A percentile compares a stretch with the other conserved stretches of the same genome.
These are phyloP conservation scores for Mucor indicus DNA, from an alignment of 371 early-diverging fungal genomes.

Conservation along the genomic window DNA sequence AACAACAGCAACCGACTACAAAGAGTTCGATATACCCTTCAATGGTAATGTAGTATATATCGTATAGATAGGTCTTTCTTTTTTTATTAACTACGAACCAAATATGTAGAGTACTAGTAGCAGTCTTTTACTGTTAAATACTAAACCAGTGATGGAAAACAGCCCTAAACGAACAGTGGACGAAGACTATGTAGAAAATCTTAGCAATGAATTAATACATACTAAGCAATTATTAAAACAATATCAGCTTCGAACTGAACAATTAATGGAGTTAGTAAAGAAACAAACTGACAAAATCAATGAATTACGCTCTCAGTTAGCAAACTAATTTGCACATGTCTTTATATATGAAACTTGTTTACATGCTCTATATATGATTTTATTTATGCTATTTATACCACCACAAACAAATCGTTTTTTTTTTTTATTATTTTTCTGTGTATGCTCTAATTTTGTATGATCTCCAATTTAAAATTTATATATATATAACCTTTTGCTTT, in stretches of 20 bases:
- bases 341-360: neutral
- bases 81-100: conserved; percentile 1
- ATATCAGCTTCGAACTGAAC: conserved; percentile 23
- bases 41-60: conserved; percentile 4
- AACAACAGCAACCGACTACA: neutral
- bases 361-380: too few relatives aligned
- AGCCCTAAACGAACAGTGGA: too few relatives aligned
- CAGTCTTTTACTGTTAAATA: conserved; percentile 4
- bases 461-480: too few relatives aligned
- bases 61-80: neutral
- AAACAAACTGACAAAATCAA: conserved; percentile 21
- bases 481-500: too few relatives aligned
- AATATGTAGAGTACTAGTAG: neutral
- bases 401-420: too few relatives aligned
- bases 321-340: neutral
- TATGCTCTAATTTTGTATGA: too few relatives aligned
- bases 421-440: too few relatives aligned
- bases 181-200: conserved; percentile 19
- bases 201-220: conserved; percentile 16
- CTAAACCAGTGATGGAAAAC: too few relatives aligned
- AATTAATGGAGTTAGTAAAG: conserved; percentile 20
- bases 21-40: conserved; percentile 5
- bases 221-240: conserved; percentile 19
- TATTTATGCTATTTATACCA: too few relatives aligned
- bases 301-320: conserved; percentile 19